These are phyloP conservation scores for Claviceps capensis DNA, from an alignment of 2,329 filamentous ascomycete genomes.

Conservation along the genomic window DNA sequence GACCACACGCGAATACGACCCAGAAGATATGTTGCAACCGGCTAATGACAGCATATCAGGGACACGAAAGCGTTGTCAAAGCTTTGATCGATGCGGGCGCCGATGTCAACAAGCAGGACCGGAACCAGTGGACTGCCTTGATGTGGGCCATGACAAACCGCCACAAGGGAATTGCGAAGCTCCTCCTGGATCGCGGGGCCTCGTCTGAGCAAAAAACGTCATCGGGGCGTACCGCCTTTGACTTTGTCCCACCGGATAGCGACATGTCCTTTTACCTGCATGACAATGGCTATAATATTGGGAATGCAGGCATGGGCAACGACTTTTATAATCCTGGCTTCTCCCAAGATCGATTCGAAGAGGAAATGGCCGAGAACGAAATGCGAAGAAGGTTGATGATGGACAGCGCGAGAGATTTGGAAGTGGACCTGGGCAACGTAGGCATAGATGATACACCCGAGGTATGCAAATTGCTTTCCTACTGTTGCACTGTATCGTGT, in stretches of 20 bases:
- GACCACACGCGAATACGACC: background rate
- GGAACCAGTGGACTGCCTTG: constrained; percentile 90
- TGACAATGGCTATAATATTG: constrained; percentile 84
- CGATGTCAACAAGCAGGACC: constrained; percentile 84
- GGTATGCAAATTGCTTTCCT: constrained; percentile 31
- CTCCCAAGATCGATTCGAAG: constrained; percentile 86
- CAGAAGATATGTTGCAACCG: background rate
- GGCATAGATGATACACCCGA: constrained; percentile 93
- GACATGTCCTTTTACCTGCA: constrained; percentile 94
- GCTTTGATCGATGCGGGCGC: constrained; percentile 74
- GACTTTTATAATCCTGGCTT: constrained; percentile 93
- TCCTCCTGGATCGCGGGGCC: constrained; percentile 81
- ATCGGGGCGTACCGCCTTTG: constrained; percentile 83
- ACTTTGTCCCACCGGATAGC: constrained; percentile 89
- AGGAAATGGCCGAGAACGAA: constrained; percentile 94
- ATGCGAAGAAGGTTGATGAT: constrained; percentile 96
- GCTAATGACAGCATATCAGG: constrained; percentile 29
- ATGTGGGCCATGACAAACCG: constrained; percentile 99
- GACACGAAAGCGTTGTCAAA: constrained; percentile 79
- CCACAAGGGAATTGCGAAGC: constrained; percentile 90
- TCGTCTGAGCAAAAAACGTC: constrained; percentile 95
- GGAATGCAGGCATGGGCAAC: constrained; percentile 63
- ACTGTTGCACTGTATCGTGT: background rate
- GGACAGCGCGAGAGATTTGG: constrained; percentile 93
- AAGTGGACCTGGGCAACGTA: constrained; percentile 90